phyloP scores from a whole-genome alignment of 116 monocot species.

The Trichopus zeylanicus region DNA sequence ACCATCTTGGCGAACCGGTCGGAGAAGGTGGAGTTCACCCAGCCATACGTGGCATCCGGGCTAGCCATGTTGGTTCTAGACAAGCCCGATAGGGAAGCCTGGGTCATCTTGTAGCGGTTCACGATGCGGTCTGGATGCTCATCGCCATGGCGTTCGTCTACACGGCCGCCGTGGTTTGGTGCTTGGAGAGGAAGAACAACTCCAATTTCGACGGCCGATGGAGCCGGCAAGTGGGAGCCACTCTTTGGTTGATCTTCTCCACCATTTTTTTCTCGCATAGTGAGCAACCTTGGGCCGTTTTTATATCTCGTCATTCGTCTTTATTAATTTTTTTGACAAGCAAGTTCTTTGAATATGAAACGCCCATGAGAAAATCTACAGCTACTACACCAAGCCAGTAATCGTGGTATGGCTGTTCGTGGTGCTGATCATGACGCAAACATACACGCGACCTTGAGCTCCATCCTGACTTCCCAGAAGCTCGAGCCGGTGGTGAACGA shows the following conservation, averaged over 20 bases:
- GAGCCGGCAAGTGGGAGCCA: slow-evolving; percentile 19
- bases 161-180: slow-evolving; percentile 11
- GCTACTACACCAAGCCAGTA: too few species aligned
- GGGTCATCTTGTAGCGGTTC: slow-evolving; percentile 20
- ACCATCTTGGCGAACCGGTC: slow-evolving; percentile 10
- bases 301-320: too few species aligned
- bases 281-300: too few species aligned
- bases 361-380: too few species aligned
- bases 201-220: slow-evolving; percentile 18
- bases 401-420: too few species aligned
- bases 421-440: too few species aligned
- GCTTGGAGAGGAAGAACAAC: slow-evolving; percentile 12
- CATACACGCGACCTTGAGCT: too few species aligned
- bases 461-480: too few species aligned
- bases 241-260: slow-evolving; percentile 25
- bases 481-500: too few species aligned
- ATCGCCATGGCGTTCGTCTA: slow-evolving; percentile 7
- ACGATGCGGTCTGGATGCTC: neutral
- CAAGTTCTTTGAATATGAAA: too few species aligned
- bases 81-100: neutral
- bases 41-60: slow-evolving; percentile 8
- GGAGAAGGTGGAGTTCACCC: slow-evolving; percentile 1
- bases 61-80: slow-evolving; percentile 3
- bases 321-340: too few species aligned
- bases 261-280: slow-evolving; percentile 17